Conservation (phyloP, 192 early-diverging fungal genomes). For the Umbelopsis isabellina region DNA sequence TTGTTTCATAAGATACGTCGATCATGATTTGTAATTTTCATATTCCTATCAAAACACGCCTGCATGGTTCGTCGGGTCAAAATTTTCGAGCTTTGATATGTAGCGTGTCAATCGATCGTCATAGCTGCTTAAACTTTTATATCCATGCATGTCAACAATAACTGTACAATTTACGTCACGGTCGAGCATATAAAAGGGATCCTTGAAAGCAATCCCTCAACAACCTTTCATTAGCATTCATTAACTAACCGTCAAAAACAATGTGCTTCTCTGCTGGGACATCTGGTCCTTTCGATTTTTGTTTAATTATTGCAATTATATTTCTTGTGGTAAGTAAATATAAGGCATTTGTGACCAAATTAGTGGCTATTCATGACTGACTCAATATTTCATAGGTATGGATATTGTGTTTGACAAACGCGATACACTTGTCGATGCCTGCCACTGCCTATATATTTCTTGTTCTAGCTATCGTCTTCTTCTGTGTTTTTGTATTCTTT, state of each 20-base stretch:
- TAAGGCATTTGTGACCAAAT: neutral
- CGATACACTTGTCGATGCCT: neutral
- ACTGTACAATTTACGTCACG: conserved; percentile 9
- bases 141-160: neutral
- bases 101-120: conserved; percentile 8
- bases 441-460: neutral
- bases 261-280: neutral
- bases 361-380: neutral
- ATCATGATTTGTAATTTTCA: too few relatives aligned
- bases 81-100: neutral
- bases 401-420: neutral
- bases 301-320: neutral
- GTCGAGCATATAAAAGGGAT: too few relatives aligned
- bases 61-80: too few relatives aligned
- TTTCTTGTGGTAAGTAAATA: neutral
- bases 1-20: too few relatives aligned
- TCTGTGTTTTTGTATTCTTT: neutral
- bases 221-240: too few relatives aligned
- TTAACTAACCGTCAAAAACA: neutral
- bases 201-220: too few relatives aligned
- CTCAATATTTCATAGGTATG: neutral
- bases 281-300: neutral
- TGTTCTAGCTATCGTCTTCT: conserved; percentile 2
- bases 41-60: too few relatives aligned
- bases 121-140: neutral